phyloP scores from a whole-genome alignment of 139 green algal genomes.

The Ettlia oleoabundans region DNA sequence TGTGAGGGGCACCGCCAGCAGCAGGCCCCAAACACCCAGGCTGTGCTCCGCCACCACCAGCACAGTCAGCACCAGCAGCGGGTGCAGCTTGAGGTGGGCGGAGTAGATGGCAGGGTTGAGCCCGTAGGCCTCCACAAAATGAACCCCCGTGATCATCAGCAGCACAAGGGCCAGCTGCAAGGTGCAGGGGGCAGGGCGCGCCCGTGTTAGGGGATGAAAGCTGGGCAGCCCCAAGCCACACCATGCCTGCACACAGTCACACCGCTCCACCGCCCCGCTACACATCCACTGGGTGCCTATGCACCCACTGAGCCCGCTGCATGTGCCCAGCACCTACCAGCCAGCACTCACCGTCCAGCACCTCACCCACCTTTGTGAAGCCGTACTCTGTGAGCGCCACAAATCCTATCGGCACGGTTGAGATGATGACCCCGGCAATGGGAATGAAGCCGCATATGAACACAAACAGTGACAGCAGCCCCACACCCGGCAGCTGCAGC shows the following conservation, averaged over 20 bases:
- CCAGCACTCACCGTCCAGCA: not conserved
- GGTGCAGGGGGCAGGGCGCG: not conserved
- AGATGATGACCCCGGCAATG: constrained; percentile 92
- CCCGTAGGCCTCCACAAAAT: constrained; percentile 88
- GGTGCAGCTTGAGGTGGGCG: constrained; percentile 93
- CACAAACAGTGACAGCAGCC: constrained; percentile 90
- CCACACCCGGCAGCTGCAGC: constrained; percentile 84
- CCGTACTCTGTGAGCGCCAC: constrained; percentile 90
- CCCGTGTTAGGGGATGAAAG: not conserved
- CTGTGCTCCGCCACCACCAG: constrained; percentile 82
- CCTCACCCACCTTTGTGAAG: constrained; percentile 79
- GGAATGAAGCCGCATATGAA: constrained; percentile 95
- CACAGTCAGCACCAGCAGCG: constrained; percentile 81
- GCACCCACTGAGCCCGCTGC: not conserved
- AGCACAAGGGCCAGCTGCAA: constrained; percentile 82
- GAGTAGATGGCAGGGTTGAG: constrained; percentile 91
- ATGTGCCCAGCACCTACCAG: too few relatives aligned
- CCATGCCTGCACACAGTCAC: too few relatives aligned
- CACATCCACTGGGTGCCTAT: not conserved
- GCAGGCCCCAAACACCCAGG: constrained; percentile 92
- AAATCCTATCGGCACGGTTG: constrained; percentile 88
- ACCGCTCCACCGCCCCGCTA: too few relatives aligned
- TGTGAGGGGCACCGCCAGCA: constrained; percentile 91
- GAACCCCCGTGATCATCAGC: constrained; percentile 83
- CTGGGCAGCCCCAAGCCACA: too few relatives aligned